These are phyloP conservation scores for Pichia sp. DNA, from an alignment of 1,139 yeast species.

Conservation along the genomic window DNA sequence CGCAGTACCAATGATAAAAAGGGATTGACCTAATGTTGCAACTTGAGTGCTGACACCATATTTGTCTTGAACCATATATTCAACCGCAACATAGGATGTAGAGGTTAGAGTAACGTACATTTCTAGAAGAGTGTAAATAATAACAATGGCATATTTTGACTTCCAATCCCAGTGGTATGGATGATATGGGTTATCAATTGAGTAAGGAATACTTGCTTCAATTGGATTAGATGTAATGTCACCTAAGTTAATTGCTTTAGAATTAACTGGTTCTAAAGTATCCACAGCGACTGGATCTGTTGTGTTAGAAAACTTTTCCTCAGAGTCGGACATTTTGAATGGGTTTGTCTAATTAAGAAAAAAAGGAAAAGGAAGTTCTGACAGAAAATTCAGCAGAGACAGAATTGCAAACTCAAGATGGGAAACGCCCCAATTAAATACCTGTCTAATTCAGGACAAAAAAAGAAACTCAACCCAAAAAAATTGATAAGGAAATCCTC, in stretches of 20 bases:
- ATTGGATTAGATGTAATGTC: constrained; percentile 20
- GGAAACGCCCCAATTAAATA: no score
- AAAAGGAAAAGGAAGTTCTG: not conserved
- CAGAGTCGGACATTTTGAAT: constrained; percentile 10
- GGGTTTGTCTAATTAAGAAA: not conserved
- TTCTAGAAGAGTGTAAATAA: constrained; percentile 22
- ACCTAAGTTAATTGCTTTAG: constrained; percentile 18
- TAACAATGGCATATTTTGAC: constrained; percentile 18
- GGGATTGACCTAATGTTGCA: constrained; percentile 26
- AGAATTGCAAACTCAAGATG: no score
- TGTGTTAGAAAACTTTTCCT: constrained; percentile 7
- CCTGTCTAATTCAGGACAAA: no score
- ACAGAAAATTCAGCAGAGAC: not conserved
- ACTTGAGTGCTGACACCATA: constrained; percentile 22
- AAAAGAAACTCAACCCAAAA: no score
- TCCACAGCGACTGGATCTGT: not conserved
- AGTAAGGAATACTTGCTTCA: constrained; percentile 21
- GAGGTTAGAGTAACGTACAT: constrained; percentile 25
- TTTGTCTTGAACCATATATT: constrained; percentile 19
- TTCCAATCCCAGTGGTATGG: constrained; percentile 24
- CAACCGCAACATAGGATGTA: constrained; percentile 25
- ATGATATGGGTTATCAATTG: constrained; percentile 23
- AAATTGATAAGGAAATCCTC: no score
- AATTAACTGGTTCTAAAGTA: constrained; percentile 8
- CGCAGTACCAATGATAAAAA: constrained; percentile 31